Conservation (phyloP, 345 rosid species). For the Pelargonium nanum region DNA sequence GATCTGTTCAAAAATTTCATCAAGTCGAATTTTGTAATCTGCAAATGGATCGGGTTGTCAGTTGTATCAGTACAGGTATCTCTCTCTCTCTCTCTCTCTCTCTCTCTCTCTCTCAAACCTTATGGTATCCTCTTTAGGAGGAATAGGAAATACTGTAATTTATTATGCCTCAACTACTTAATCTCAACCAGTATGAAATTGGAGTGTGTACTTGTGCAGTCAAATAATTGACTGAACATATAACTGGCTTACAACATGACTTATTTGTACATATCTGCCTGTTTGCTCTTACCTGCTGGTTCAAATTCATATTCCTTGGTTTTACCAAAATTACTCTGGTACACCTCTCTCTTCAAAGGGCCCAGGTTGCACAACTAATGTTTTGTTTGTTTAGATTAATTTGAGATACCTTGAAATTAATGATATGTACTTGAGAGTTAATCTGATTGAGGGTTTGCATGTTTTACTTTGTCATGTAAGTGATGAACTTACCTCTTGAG, state of each 20-base stretch:
- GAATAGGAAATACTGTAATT: neutral
- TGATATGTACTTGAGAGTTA: too few relatives aligned
- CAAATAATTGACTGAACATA: neutral
- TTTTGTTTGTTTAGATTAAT: too few relatives aligned
- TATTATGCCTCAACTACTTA: neutral
- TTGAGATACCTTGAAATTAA: too few relatives aligned
- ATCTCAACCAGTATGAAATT: neutral
- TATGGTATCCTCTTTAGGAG: neutral
- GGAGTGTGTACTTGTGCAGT: neutral
- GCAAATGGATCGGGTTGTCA: conserved; percentile 82
- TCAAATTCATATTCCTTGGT: too few relatives aligned
- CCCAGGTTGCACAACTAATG: too few relatives aligned
- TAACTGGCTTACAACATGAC: too few relatives aligned
- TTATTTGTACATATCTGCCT: too few relatives aligned
- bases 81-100: conserved; percentile 6
- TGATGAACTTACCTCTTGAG: neutral
- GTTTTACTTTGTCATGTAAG: neutral
- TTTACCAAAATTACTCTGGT: too few relatives aligned
- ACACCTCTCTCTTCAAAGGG: too few relatives aligned
- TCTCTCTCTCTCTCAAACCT: conserved; percentile 4
- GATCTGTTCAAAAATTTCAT: conserved; percentile 52
- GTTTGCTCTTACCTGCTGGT: too few relatives aligned
- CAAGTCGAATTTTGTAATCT: conserved; percentile 52
- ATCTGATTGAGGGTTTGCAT: neutral
- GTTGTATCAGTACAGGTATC: conserved; percentile 60